Conservation (phyloP, 768 basidiomycete genomes). For the Trametes cubensis region DNA sequence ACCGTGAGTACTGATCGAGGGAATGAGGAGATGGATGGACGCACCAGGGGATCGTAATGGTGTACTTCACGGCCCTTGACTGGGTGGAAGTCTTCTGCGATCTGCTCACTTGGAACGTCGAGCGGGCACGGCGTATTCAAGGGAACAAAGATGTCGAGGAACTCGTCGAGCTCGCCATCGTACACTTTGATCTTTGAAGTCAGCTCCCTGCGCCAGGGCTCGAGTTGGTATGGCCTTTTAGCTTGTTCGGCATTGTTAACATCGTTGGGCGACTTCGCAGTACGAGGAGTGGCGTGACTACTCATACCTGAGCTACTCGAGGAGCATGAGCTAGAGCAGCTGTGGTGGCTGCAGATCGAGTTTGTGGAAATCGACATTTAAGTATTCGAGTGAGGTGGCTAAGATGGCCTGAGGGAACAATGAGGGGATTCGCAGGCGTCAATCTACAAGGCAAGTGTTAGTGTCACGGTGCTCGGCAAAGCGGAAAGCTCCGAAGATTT, state of each 20-base stretch:
- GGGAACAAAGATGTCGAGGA: not conserved
- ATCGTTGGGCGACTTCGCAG: not conserved
- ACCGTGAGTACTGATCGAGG: not conserved
- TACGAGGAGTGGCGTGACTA: not conserved
- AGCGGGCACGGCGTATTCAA: not conserved
- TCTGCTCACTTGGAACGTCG: not conserved
- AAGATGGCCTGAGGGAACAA: not conserved
- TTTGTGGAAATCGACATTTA: not conserved
- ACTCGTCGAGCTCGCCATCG: not conserved
- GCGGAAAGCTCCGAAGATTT: no score
- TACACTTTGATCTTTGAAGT: not conserved
- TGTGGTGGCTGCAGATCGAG: not conserved
- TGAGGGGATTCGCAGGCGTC: no score
- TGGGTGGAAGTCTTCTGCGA: not conserved
- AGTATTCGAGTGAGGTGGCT: not conserved
- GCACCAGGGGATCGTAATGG: not conserved
- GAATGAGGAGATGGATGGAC: not conserved
- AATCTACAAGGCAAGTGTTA: no score
- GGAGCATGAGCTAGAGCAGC: not conserved
- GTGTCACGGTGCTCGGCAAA: no score
- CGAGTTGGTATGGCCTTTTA: not conserved
- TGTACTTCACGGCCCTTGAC: not conserved
- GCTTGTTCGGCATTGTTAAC: not conserved
- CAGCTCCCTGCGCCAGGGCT: not conserved
- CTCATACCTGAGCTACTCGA: not conserved